Evolutionary conservation across 2,329 filamentous ascomycete genomes (phyloP).

Genomic region (Epichloe elymi): DNA sequence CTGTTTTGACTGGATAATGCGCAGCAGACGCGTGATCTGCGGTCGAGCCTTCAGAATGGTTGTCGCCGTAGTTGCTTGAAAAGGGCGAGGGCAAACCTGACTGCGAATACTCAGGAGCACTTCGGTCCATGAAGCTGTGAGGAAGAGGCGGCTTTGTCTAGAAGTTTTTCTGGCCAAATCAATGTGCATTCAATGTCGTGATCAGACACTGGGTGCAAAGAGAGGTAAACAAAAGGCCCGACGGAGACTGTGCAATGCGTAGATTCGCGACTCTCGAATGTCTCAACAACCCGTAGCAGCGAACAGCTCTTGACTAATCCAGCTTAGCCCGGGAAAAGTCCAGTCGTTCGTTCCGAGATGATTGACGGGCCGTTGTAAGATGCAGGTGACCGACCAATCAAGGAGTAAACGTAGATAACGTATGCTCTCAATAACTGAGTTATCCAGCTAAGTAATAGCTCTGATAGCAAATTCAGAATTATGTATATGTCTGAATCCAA

Average conservation of each 20-base stretch:
- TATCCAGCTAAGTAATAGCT: background rate
- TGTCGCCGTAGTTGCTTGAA: constrained; percentile 50
- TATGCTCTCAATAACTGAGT: background rate
- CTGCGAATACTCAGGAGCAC: constrained; percentile 67
- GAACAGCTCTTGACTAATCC: background rate
- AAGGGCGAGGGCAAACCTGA: constrained; percentile 74
- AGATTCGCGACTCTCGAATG: background rate
- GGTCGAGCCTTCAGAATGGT: constrained; percentile 71
- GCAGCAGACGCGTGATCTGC: constrained; percentile 91
- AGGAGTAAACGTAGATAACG: background rate
- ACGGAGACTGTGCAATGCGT: constrained; percentile 1
- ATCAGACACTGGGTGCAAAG: constrained; percentile 2
- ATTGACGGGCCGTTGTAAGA: background rate
- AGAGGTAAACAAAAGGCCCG: background rate
- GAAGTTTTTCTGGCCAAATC: background rate
- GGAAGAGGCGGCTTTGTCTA: constrained; percentile 8
- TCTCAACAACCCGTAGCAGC: background rate
- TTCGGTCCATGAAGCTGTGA: constrained; percentile 40
- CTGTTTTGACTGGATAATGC: constrained; percentile 73
- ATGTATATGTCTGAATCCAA: background rate
- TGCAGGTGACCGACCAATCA: background rate
- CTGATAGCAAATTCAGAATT: background rate
- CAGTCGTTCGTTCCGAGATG: background rate
- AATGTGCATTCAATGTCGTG: constrained; percentile 6
- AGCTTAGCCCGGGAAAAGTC: background rate